Base-by-base conservation (phyloP, 1,284 basidiomycete genomes). In the Microbotryomycetes sp. region DNA sequence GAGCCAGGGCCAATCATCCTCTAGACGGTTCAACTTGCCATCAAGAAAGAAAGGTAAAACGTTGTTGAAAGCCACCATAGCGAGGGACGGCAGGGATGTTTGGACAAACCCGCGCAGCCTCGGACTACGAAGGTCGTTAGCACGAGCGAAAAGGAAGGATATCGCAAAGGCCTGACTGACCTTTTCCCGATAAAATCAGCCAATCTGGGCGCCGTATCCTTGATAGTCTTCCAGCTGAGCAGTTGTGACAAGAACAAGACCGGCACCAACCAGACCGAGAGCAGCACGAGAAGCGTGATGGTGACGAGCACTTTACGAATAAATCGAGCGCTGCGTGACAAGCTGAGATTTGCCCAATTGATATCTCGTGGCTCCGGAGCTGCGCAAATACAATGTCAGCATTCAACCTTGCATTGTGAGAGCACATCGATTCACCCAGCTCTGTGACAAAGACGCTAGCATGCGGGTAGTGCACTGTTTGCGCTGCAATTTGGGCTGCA, bases 341-440 rank as follows among this genome's bases (percentile, higher is more conserved):
- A 82, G 1, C 83, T 79, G 76, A 97, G 86, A 71, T 91, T 93
- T 47, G 84, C 80, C 96, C 94, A 98, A 21, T 97, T 84, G 60
- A 98, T 89, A 74, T 98, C 94, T 49, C 94, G 83, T 9, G 94
- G 94, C 74, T 98, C 94, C 0, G 92, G 93, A 0, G 94, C 93
- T 68, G 21, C 21, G 61, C 5, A 60, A 47, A 11, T 9, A 11
- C 5, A 41, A 50, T 11, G 62, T 61, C 9, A 52, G 41, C 50
- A 63, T 56, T 41, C 60, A 65, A 18, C 68, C 71, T 1, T 74
- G 73, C 29, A 70, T 61, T 31, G 11, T 18, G 9, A 18, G 2
- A 15, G 52, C 5, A 31, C 11, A 11, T 6, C 2, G 1, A 49
- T 56, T 18, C 11, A 66, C 65, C 66, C 5, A 83, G 83, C 52